Base-by-base conservation (phyloP, 768 basidiomycete genomes). In the Podaxis mareebaensis region DNA sequence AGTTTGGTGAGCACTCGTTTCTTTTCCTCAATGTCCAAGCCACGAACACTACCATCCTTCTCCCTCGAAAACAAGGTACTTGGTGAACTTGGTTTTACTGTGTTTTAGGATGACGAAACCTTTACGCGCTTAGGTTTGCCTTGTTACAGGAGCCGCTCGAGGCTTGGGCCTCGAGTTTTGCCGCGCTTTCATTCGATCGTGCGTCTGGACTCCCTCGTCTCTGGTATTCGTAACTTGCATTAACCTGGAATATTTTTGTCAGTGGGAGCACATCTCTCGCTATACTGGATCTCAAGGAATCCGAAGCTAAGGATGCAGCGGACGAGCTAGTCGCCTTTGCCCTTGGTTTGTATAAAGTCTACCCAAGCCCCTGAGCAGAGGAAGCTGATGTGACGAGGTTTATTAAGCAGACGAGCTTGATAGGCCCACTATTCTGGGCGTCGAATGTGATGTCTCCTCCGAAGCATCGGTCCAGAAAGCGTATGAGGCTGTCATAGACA, bases 131-230 rank as follows among this genome's bases (percentile, higher is more conserved):
- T 70, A 96, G 89, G 94, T 95, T 59, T 93, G 93, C 77, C 78
- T 96, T 68, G 88, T 99, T 56, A 99, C 96, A 42, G 96, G 96
- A 52, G 96, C 89, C 59, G 96, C 95, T 12, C 83, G 92, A 69
- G 96, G 96, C 6, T 79, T 99, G 52, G 96, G 96, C 6, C 83
- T 91, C 67, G 90, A 94, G 74, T 94, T 98, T 73, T 95, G 94
- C 73, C 85, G 88, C 52, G 95, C 95, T 12, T 95, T 98, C 75
- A 70, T 95, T 67, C 88, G 91, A 76, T 91, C 92, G 92, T 93
- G 69, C 69, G 86, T 77, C 15, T 24, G 22, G 24, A 17, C 20
- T 36, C 40, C 63, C 11, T 24, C 38, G 22, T 39, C 11, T 58
- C 40, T 42, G 46, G 42, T 11, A 2, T 55, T 53, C 10, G 12